These are phyloP conservation scores for Russula olivacea DNA, from an alignment of 768 basidiomycete species.

Conservation along the genomic window DNA sequence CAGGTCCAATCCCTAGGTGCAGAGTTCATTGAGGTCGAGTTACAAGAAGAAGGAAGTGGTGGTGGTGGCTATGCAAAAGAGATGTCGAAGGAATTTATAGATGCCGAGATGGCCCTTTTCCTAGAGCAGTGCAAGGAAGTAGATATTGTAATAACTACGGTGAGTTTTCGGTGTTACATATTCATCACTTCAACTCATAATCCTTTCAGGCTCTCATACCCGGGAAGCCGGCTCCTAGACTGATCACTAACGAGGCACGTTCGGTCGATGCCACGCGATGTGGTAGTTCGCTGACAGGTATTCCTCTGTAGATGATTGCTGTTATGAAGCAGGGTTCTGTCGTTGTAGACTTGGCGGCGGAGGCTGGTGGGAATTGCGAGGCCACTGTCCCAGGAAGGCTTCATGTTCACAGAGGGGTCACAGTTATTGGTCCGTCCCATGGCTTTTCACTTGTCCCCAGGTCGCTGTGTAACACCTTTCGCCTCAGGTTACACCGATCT, in stretches of 20 bases:
- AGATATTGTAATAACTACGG: constrained; percentile 84
- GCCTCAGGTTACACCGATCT: constrained; percentile 71
- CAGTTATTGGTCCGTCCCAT: constrained; percentile 56
- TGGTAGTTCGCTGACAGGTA: background rate
- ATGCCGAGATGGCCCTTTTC: constrained; percentile 84
- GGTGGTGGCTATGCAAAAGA: constrained; percentile 84
- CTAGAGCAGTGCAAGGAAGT: constrained; percentile 85
- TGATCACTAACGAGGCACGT: constrained; percentile 64
- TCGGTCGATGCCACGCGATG: background rate
- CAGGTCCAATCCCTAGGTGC: constrained; percentile 88
- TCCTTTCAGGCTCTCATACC: constrained; percentile 66
- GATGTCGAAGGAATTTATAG: constrained; percentile 87
- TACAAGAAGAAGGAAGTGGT: constrained; percentile 78
- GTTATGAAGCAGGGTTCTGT: constrained; percentile 93
- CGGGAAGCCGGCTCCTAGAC: constrained; percentile 78
- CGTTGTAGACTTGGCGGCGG: constrained; percentile 80
- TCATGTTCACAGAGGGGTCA: constrained; percentile 65
- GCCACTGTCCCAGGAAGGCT: constrained; percentile 75
- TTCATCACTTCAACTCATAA: background rate
- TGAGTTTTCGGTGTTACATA: constrained; percentile 29
- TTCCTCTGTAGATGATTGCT: constrained; percentile 53
- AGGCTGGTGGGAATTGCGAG: constrained; percentile 87
- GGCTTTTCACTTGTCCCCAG: background rate
- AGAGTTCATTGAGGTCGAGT: constrained; percentile 77
- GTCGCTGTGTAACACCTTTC: background rate